These are phyloP conservation scores for Sophora flavescens DNA, from an alignment of 306 rosid genomes.

Conservation along the genomic window DNA sequence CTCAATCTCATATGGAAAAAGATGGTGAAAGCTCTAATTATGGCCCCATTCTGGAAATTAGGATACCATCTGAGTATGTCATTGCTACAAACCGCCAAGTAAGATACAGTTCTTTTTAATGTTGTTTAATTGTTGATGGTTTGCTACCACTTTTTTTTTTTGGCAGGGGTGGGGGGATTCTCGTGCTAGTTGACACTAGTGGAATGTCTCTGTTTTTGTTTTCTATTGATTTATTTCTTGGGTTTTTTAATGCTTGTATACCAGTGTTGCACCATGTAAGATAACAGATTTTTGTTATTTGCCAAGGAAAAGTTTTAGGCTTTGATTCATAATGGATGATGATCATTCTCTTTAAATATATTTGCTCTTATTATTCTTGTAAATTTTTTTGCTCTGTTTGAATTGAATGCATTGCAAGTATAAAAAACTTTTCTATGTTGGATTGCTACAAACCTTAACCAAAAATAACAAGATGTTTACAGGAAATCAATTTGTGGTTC, in stretches of 20 bases:
- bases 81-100: slow-evolving; percentile 97
- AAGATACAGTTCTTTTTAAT: slow-evolving; percentile 42
- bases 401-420: slow-evolving; percentile 11
- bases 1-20: slow-evolving; percentile 67
- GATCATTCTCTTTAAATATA: slow-evolving; percentile 4
- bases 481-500: background rate
- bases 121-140: slow-evolving; percentile 15
- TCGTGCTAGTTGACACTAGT: slow-evolving; percentile 20
- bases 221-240: background rate
- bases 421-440: background rate
- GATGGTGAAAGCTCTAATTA: slow-evolving; percentile 68
- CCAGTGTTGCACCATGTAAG: slow-evolving; percentile 4
- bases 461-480: background rate
- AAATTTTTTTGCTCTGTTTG: background rate
- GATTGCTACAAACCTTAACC: background rate
- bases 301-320: background rate
- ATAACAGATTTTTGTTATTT: slow-evolving; percentile 12
- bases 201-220: slow-evolving; percentile 26
- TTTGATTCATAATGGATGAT: slow-evolving; percentile 8
- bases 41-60: slow-evolving; percentile 87
- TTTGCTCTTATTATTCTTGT: slow-evolving; percentile 13
- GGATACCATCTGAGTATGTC: slow-evolving; percentile 90
- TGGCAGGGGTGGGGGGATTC: background rate
- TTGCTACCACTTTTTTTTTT: background rate
- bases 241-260: background rate